Evolutionary conservation across 805 yeast species (phyloP), one percentile per base, ranked within the genome.

Genomic region (Sugiyamaella boreocaroliniensis): DNA sequence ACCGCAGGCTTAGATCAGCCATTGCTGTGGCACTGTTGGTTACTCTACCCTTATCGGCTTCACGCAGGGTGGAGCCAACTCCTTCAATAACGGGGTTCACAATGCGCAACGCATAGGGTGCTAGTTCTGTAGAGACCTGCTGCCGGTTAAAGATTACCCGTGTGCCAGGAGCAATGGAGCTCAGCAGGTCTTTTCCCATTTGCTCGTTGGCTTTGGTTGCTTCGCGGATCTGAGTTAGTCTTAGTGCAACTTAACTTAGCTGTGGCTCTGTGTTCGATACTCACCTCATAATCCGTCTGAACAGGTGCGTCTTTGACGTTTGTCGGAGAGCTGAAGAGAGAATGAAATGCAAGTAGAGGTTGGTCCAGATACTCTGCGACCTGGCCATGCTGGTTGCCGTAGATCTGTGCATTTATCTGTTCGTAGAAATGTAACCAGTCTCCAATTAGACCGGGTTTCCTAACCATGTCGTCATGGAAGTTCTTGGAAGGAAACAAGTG

Each of bases 381-480:
- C 19, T 77, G 80, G 2, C 74, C 74, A 54, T 73, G 72, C 49
- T 75, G 77, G 50, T 70, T 69, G 37, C 64, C 74, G 47, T 71
- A 71, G 0, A 72, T 70, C 43, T 69, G 69, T 11, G 55, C 57
- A 40, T 68, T 66, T 64, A 84, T 67, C n/a, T 69, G 47, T 64
- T 90, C 97, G 56, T 82, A 78, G 64, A 85, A 86, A 58, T 69
- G 77, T 29, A 86, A 64, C 96, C 96, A 90, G 56, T 87, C 93
- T 43, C 86, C 77, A 8, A 89, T 70, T 22, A 67, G 70, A 12
- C 78, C 67, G 0, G 95, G 85, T 58, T 83, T 83, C 8, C 58
- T 58, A 26, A 87, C 68, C 46, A 81, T 72, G 51, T 79, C 83
- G 58, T 87, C 95, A 43, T 83, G 74, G 62, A 81, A 82, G 29